These are phyloP conservation scores for Termitomyces sp. DNA, from an alignment of 768 basidiomycete species.

Conservation along the genomic window DNA sequence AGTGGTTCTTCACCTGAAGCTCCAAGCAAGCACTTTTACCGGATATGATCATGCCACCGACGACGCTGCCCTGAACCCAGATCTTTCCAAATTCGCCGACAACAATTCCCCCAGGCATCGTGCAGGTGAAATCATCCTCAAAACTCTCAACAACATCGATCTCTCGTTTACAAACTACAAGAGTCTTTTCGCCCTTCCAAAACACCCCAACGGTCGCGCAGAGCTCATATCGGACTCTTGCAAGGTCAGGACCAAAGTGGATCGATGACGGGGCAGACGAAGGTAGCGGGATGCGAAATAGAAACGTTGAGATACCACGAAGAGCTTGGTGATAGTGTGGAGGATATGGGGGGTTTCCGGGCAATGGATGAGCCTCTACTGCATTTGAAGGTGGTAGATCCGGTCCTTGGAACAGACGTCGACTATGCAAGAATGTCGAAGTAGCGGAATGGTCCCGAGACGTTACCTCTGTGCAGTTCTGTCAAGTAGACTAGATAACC, in stretches of 20 bases:
- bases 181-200: constrained; percentile 68
- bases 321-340: constrained; percentile 65
- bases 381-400: constrained; percentile 82
- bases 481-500: background rate
- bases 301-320: constrained; percentile 72
- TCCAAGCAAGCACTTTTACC: constrained; percentile 71
- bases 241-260: constrained; percentile 63
- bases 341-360: constrained; percentile 58
- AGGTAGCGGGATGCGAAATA: constrained; percentile 74
- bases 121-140: constrained; percentile 27
- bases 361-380: constrained; percentile 55
- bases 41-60: constrained; percentile 57
- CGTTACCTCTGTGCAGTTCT: constrained; percentile 56
- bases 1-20: constrained; percentile 78
- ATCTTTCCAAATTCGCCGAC: constrained; percentile 79
- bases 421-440: constrained; percentile 66
- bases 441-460: constrained; percentile 79
- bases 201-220: constrained; percentile 65
- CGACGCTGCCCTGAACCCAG: constrained; percentile 64
- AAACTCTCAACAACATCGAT: constrained; percentile 63
- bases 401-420: constrained; percentile 74
- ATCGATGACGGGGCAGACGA: constrained; percentile 64
- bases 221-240: constrained; percentile 66
- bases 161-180: constrained; percentile 57
- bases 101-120: constrained; percentile 51